Percentiles rank a stretch among this genome's conserved stretches.
Evolutionary conservation across 2,329 filamentous ascomycete genomes (phyloP).

Genomic region (Botryosphaeria dothidea): DNA sequence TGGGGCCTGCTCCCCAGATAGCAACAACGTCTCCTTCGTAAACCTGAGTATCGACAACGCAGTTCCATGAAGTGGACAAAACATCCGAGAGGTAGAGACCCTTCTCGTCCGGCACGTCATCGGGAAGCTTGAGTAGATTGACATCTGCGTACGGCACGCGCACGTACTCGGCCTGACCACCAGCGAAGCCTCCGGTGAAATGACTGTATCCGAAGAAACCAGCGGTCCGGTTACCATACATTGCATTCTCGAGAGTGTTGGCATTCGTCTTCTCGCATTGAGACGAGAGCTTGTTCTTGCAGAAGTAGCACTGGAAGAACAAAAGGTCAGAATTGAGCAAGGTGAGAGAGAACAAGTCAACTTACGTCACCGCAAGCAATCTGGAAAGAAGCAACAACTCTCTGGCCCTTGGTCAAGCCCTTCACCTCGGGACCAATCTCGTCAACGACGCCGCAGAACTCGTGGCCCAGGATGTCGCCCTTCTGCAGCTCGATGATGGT

Average conservation of each 20-base stretch:
- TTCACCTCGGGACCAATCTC: conserved; percentile 45
- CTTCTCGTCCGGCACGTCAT: conserved; percentile 81
- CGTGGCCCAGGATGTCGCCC: conserved; percentile 54
- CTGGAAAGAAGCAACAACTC: conserved; percentile 85
- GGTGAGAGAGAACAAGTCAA: not conserved
- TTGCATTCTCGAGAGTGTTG: conserved; percentile 68
- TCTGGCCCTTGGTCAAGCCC: conserved; percentile 46
- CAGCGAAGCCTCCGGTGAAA: conserved; percentile 83
- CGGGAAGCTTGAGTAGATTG: conserved; percentile 77
- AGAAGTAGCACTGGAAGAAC: conserved; percentile 66
- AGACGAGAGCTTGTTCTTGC: conserved; percentile 74
- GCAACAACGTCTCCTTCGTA: conserved; percentile 75
- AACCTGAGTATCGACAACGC: conserved; percentile 81
- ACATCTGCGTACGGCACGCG: conserved; percentile 78
- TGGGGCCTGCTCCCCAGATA: conserved; percentile 84
- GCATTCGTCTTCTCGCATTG: conserved; percentile 80
- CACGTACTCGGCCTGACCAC: conserved; percentile 85
- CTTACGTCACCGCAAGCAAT: conserved; percentile 61
- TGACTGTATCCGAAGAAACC: conserved; percentile 63
- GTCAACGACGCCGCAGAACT: conserved; percentile 55
- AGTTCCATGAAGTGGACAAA: conserved; percentile 75
- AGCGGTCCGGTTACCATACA: conserved; percentile 78
- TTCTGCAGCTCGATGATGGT: conserved; percentile 51
- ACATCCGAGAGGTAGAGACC: conserved; percentile 80
- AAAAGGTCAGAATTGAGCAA: conserved; percentile 20